Evolutionary conservation across 176 grass and related monocot species (phyloP).

Genomic region (Echinochloa phyllopogon): DNA sequence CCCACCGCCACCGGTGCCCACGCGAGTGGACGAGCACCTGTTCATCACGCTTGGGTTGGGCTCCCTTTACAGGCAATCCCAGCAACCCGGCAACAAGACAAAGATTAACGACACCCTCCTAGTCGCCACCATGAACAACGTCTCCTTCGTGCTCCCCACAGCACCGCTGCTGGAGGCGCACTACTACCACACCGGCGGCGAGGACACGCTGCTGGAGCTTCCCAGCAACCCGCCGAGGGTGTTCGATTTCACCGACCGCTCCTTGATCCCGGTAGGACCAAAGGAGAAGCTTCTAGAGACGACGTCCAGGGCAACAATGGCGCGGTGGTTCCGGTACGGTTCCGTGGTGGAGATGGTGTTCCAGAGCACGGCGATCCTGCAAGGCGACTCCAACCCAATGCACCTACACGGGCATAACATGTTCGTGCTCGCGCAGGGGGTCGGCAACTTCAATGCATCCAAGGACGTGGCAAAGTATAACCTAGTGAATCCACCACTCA

Average conservation of each 20-base stretch:
- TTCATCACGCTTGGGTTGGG: not conserved
- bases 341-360: slow-evolving; percentile 34
- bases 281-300: not conserved
- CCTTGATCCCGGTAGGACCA: not conserved
- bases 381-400: slow-evolving; percentile 21
- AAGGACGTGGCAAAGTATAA: slow-evolving; percentile 44
- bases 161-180: not conserved
- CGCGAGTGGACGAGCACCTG: not conserved
- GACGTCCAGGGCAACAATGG: not conserved
- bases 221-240: not conserved
- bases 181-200: not conserved
- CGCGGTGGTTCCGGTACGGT: not conserved
- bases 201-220: not conserved
- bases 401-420: slow-evolving; percentile 23
- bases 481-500: slow-evolving; percentile 22
- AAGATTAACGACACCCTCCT: not conserved
- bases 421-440: slow-evolving; percentile 52
- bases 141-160: not conserved
- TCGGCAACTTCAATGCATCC: slow-evolving; percentile 38
- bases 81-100: not conserved
- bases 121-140: slow-evolving; percentile 17
- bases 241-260: not conserved
- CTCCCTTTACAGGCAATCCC: not conserved
- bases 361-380: slow-evolving; percentile 10
- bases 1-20: not conserved